Conservation (phyloP, 2,329 filamentous ascomycete genomes). For the Colletotrichum filicis region DNA sequence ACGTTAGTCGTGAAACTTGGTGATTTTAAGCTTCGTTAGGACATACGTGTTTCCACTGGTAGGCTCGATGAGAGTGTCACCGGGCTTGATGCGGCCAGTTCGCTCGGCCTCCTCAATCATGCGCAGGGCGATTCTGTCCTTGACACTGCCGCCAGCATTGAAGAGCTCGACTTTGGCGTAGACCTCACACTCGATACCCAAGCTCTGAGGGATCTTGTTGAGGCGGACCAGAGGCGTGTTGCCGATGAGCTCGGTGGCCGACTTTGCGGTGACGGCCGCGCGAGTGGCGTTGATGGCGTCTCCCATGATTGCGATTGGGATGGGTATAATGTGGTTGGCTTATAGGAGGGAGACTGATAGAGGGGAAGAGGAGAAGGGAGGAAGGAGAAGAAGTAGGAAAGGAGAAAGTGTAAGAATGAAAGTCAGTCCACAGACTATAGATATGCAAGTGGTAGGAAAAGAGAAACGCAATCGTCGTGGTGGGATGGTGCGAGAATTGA, state of each 20-base stretch:
- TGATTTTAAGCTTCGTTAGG: conserved; percentile 34
- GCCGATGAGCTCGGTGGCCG: conserved; percentile 88
- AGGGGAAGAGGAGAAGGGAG: too few species aligned
- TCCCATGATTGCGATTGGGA: conserved; percentile 30
- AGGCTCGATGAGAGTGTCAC: conserved; percentile 96
- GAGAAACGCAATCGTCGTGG: conserved; percentile 32
- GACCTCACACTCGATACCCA: conserved; percentile 89
- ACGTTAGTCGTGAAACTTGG: conserved; percentile 37
- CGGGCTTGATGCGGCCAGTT: conserved; percentile 92
- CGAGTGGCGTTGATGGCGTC: conserved; percentile 33
- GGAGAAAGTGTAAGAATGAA: background rate
- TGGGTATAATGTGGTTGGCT: background rate
- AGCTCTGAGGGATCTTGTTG: conserved; percentile 90
- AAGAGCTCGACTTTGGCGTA: conserved; percentile 94
- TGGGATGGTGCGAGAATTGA: conserved; percentile 33
- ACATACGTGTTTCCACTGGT: conserved; percentile 91
- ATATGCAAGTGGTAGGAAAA: conserved; percentile 1
- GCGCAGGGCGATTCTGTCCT: conserved; percentile 93
- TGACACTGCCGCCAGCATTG: conserved; percentile 93
- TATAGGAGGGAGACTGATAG: background rate
- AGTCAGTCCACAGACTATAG: conserved; percentile 14
- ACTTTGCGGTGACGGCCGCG: conserved; percentile 56
- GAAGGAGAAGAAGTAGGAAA: background rate
- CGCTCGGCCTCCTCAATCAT: conserved; percentile 98
- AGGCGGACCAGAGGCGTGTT: conserved; percentile 95